These are phyloP conservation scores for Colletotrichum sp. DNA, from an alignment of 2,329 filamentous ascomycete genomes.

Conservation along the genomic window DNA sequence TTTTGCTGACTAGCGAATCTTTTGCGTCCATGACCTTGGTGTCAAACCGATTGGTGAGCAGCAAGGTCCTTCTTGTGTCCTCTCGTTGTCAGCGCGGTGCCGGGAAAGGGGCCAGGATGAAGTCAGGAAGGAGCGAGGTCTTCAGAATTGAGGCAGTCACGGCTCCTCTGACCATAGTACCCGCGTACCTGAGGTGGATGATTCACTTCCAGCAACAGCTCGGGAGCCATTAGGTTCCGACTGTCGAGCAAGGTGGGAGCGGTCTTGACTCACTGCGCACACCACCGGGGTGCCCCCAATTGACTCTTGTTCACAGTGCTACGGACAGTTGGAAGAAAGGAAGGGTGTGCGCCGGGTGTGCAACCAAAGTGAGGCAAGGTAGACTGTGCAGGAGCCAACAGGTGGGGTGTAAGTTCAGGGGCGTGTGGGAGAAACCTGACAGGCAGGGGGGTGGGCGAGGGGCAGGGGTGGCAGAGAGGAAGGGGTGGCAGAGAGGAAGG, in stretches of 20 bases:
- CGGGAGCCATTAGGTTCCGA: not conserved
- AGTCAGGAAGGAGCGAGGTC: not conserved
- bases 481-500: not conserved
- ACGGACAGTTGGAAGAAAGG: not conserved
- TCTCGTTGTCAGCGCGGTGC: not conserved
- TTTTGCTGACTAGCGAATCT: not conserved
- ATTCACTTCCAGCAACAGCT: not conserved
- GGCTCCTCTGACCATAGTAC: not conserved
- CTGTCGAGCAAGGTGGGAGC: not conserved
- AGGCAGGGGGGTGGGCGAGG: not conserved
- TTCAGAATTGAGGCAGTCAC: not conserved
- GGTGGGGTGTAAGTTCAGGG: not conserved
- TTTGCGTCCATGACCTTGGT: not conserved
- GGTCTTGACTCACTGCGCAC: not conserved
- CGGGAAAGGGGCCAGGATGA: not conserved
- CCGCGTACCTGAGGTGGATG: not conserved
- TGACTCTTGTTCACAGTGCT: not conserved
- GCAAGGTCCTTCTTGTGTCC: not conserved
- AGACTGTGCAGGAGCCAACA: not conserved
- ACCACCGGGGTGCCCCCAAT: not conserved
- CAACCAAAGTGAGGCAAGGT: not conserved
- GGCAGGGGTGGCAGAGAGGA: too few relatives aligned
- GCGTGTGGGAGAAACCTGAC: not conserved
- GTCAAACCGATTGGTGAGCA: not conserved
- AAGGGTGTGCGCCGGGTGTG: not conserved